Evolutionary conservation across 129 eudicot genomes (phyloP).

Genomic region (Artemisia annua): DNA sequence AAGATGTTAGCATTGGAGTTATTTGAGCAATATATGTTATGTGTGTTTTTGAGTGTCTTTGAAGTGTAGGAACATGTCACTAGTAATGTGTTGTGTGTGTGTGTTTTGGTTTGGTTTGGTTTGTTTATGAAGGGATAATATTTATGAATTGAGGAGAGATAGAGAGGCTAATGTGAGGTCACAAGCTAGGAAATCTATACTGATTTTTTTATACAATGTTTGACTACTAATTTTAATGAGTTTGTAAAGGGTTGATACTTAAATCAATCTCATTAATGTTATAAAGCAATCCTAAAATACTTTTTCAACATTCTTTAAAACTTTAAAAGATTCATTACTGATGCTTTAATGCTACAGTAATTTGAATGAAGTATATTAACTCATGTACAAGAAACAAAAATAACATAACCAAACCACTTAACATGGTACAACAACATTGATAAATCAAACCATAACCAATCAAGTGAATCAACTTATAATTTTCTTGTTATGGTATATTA

Average conservation of each 20-base stretch:
- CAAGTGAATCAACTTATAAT: no score
- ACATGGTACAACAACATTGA: no score
- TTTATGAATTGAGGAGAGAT: slow-evolving; percentile 28
- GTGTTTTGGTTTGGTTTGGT: slow-evolving; percentile 5
- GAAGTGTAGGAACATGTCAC: slow-evolving; percentile 1
- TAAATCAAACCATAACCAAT: no score
- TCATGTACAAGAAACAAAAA: no score
- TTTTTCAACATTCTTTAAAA: no score
- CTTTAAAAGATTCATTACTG: no score
- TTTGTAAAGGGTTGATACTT: neutral
- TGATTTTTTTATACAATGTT: neutral
- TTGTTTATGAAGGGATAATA: slow-evolving; percentile 12
- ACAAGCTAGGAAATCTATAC: neutral
- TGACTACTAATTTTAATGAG: neutral
- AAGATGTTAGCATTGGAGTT: slow-evolving; percentile 17
- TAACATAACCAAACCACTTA: no score
- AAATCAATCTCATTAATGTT: no score
- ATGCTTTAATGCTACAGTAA: no score
- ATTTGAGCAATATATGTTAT: slow-evolving; percentile 23
- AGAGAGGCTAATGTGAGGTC: neutral
- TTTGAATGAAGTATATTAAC: no score
- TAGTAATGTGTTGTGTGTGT: slow-evolving; percentile 22
- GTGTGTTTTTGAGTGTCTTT: neutral
- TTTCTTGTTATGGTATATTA: no score
- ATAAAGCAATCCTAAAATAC: no score